Percentiles rank a stretch among this genome's conserved stretches.
Evolutionary conservation across 2,329 filamentous ascomycete species (phyloP).

Genomic region (Arthrobotrys musiformis): DNA sequence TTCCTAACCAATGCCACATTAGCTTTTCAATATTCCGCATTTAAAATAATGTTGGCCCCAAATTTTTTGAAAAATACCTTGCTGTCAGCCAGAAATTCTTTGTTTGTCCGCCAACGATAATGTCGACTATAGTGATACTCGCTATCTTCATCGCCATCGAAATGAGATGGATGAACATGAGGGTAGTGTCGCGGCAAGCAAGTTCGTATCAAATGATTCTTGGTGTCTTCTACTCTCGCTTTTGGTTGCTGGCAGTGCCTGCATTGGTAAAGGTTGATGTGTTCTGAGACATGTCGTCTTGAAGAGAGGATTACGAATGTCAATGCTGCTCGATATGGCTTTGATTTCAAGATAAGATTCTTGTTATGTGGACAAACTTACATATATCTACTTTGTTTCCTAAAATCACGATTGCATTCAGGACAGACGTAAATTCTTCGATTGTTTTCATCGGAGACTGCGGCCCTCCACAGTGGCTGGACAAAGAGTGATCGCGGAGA

Average conservation of each 20-base stretch:
- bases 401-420: constrained; percentile 37
- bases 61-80: constrained; percentile 12
- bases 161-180: constrained; percentile 34
- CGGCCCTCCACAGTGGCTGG: constrained; percentile 21
- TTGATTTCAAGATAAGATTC: background rate
- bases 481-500: constrained; percentile 41
- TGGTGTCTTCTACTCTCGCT: constrained; percentile 46
- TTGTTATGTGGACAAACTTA: no score
- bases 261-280: constrained; percentile 51
- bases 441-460: constrained; percentile 25
- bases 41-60: no score
- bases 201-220: constrained; percentile 45
- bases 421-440: constrained; percentile 49
- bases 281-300: constrained; percentile 48
- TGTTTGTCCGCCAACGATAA: constrained; percentile 52
- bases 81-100: constrained; percentile 39
- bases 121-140: constrained; percentile 49
- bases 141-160: constrained; percentile 41
- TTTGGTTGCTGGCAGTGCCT: constrained; percentile 41
- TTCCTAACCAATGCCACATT: background rate
- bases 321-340: background rate
- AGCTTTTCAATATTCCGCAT: background rate
- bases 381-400: constrained; percentile 52
- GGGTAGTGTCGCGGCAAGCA: constrained; percentile 46
- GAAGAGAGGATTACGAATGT: background rate